A percentile compares a stretch with the other conserved stretches of the same genome.
Conservation (phyloP, 345 rosid species). For the Sonneratia caseolaris region DNA sequence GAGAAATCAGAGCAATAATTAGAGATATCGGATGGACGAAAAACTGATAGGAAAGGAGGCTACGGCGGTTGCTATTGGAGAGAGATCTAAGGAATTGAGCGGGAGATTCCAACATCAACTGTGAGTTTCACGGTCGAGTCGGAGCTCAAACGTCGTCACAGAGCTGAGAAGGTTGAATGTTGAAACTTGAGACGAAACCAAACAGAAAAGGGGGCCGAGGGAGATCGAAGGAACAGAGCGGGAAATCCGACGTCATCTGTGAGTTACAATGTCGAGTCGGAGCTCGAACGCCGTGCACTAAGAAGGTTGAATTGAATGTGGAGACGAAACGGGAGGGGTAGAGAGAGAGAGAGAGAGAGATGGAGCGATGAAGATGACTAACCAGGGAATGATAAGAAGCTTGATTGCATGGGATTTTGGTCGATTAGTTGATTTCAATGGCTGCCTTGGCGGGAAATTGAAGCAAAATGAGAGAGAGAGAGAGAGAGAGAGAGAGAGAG, state of each 20-base stretch:
- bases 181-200: too few species aligned
- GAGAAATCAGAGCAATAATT: too few species aligned
- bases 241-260: too few species aligned
- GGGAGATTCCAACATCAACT: not conserved
- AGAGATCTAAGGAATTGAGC: not conserved
- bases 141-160: too few species aligned
- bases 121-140: not conserved
- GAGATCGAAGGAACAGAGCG: too few species aligned
- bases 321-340: not conserved
- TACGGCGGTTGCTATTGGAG: too few species aligned
- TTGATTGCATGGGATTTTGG: conserved; percentile 40
- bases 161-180: too few species aligned
- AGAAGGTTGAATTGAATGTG: not conserved
- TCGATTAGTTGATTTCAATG: conserved; percentile 46
- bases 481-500: not conserved
- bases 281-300: not conserved
- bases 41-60: too few species aligned
- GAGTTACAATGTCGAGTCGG: not conserved
- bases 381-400: conserved; percentile 43
- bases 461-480: conserved; percentile 8
- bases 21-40: too few species aligned
- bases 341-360: too few species aligned
- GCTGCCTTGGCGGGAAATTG: conserved; percentile 20
- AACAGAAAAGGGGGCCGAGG: too few species aligned
- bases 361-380: not conserved